Evolutionary conservation across 2,329 filamentous ascomycete species (phyloP).

Genomic region (Coniochaeta sp.): DNA sequence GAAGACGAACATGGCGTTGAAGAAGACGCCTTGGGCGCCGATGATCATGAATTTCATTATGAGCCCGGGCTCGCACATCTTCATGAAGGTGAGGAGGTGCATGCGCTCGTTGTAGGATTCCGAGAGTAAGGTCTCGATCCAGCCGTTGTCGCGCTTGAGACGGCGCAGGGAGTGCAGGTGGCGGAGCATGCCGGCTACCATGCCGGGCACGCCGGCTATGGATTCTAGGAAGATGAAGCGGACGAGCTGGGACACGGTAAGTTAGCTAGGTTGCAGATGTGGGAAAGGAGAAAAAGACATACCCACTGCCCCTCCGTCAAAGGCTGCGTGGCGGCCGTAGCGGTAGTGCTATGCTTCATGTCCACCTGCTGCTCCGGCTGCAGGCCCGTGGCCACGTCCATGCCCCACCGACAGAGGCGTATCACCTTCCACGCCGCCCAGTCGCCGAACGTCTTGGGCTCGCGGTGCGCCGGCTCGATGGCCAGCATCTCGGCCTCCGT

Average conservation of each 20-base stretch:
- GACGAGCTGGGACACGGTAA: no score
- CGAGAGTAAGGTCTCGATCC: conserved; percentile 88
- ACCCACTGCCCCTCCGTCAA: conserved; percentile 82
- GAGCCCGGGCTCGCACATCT: conserved; percentile 69
- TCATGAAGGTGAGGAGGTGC: conserved; percentile 80
- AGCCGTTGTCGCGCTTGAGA: conserved; percentile 91
- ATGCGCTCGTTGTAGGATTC: conserved; percentile 92
- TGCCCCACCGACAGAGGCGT: conserved; percentile 56
- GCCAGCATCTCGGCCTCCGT: conserved; percentile 71
- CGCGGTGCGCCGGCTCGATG: conserved; percentile 70
- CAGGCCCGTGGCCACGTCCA: conserved; percentile 74
- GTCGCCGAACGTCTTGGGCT: conserved; percentile 67
- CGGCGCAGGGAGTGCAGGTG: conserved; percentile 78
- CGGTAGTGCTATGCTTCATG: conserved; percentile 48
- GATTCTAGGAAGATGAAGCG: conserved; percentile 91
- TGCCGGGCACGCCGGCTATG: conserved; percentile 90
- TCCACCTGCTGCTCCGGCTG: conserved; percentile 63
- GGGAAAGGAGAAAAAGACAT: no score
- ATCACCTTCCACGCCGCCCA: conserved; percentile 72
- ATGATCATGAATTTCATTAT: conserved; percentile 91
- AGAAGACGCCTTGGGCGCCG: conserved; percentile 90
- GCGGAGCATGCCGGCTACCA: conserved; percentile 92
- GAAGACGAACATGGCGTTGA: conserved; percentile 84
- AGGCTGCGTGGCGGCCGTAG: conserved; percentile 46
- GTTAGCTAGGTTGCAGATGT: no score